phyloP scores from a whole-genome alignment of 352 stramenopile species.

The Phytophthora tentaculata region DNA sequence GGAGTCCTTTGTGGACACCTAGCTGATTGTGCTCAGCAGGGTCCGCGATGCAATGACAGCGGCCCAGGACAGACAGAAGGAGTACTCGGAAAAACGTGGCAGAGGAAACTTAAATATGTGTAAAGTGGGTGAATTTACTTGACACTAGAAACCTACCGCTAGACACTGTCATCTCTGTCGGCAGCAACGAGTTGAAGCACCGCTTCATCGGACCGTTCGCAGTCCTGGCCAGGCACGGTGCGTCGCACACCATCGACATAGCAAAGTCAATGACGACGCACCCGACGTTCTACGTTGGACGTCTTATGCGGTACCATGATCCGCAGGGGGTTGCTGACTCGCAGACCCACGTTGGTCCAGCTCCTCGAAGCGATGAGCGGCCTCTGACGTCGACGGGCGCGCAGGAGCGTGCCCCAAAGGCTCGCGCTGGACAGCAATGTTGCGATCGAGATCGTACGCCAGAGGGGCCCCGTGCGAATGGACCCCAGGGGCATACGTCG shows the following conservation, averaged over 20 bases:
- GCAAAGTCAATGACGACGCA: not conserved
- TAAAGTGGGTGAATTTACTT: slow-evolving; percentile 2
- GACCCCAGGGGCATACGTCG: too few species aligned
- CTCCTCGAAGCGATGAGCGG: not conserved
- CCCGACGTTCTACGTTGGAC: not conserved
- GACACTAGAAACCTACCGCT: slow-evolving; percentile 17
- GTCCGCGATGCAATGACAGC: not conserved
- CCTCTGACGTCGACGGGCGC: not conserved
- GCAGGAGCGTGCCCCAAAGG: not conserved
- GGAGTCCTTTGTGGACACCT: not conserved
- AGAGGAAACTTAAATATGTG: slow-evolving; percentile 10
- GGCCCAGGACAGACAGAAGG: not conserved
- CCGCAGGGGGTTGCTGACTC: not conserved
- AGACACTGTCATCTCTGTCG: not conserved
- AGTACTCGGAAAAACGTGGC: slow-evolving; percentile 1
- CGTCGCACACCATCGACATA: slow-evolving; percentile 8
- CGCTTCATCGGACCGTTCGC: slow-evolving; percentile 26
- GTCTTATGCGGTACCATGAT: not conserved
- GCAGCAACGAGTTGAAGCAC: slow-evolving; percentile 21
- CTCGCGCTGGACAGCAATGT: not conserved
- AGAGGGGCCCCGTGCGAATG: not conserved
- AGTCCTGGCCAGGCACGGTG: not conserved
- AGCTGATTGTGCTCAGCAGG: not conserved
- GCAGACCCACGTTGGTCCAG: not conserved
- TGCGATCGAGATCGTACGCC: not conserved